Evolutionary conservation across 108 stramenopile genomes (phyloP).

Genomic region (Fragilaria crotonensis): DNA sequence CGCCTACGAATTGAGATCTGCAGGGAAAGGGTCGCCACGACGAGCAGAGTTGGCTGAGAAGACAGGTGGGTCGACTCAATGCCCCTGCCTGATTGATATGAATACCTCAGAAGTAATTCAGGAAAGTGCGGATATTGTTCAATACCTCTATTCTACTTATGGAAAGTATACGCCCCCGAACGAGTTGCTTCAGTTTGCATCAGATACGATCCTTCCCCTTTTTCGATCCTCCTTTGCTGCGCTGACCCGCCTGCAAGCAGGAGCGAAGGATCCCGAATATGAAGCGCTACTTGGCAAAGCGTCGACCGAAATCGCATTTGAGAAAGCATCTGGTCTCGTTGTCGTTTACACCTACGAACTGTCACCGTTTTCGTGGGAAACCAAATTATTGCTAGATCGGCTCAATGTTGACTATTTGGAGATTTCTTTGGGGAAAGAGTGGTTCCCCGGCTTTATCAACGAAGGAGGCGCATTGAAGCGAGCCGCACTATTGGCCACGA

Average conservation of each 20-base stretch:
- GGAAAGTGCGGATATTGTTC: slow-evolving; percentile 77
- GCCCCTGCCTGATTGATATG: slow-evolving; percentile 83
- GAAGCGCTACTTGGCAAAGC: slow-evolving; percentile 29
- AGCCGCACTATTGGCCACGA: slow-evolving; percentile 50
- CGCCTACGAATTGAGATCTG: slow-evolving; percentile 59
- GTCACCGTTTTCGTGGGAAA: slow-evolving; percentile 59
- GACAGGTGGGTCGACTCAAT: slow-evolving; percentile 71
- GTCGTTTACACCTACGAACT: slow-evolving; percentile 67
- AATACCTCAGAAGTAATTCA: slow-evolving; percentile 71
- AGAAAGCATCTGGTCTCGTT: slow-evolving; percentile 16
- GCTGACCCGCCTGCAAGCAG: slow-evolving; percentile 55
- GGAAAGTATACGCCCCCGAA: slow-evolving; percentile 58
- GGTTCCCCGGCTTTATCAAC: slow-evolving; percentile 57
- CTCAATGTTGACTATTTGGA: slow-evolving; percentile 39
- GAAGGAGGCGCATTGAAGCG: slow-evolving; percentile 33
- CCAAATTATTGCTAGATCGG: slow-evolving; percentile 40
- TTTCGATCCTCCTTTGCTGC: slow-evolving; percentile 33
- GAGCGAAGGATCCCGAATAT: slow-evolving; percentile 34
- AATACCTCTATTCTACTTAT: slow-evolving; percentile 76
- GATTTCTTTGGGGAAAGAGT: slow-evolving; percentile 52
- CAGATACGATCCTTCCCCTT: slow-evolving; percentile 35
- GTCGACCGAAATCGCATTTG: slow-evolving; percentile 32
- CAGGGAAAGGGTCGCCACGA: slow-evolving; percentile 72
- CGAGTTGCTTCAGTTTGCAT: slow-evolving; percentile 42
- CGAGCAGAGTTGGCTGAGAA: slow-evolving; percentile 55